Evolutionary conservation across 139 green algal genomes (phyloP), one percentile per base, ranked within the genome.

Genomic region (Coelastrella sp.): DNA sequence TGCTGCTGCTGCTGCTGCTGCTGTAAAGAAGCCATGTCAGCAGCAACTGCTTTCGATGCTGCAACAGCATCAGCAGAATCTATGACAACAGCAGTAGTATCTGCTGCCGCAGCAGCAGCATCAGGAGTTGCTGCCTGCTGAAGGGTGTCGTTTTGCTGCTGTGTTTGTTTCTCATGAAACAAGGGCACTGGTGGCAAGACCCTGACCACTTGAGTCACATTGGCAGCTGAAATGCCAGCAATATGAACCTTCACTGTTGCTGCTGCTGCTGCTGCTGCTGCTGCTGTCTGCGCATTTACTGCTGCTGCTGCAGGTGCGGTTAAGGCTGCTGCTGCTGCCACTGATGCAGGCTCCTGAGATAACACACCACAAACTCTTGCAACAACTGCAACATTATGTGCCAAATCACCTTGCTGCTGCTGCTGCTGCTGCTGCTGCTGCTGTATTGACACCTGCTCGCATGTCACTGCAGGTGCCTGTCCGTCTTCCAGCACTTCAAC

Each of bases 1-100:
- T 25, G 27, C 49, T 60, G 59, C 59, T 86, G 76, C 27, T 83
- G n/a, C 74, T 78, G 72, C 72, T 78, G 72, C 72, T 35, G 72
- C 6, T 25, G 72, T 19, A 24, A 24, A 35, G 63, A 70, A 70
- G 63, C 11, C 63, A 1, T 15, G 20, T 22, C 74, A 17, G 25
- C 49, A 4, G 7, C 17, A 12, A 22, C 57, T 27, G 57, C 49
- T 15, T 19, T 49, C 24, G 78, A 14, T 17, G 59, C 81, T 75
- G 60, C n/a, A 75, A 24, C 60, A 86, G n/a, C 81, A 80, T n/a
- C 17, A 73, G 81, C 22, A 60, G n/a, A 6, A n/a, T 0, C 11
- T 4, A 6, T 49, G 14, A 4, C 74, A 81, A 24, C 74, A 81
- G 79, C 81, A 59, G 59, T 8, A 25, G 56, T 7, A 7, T 6